Conservation (phyloP, 345 rosid species). For the Rhodamnia rubescens region DNA sequence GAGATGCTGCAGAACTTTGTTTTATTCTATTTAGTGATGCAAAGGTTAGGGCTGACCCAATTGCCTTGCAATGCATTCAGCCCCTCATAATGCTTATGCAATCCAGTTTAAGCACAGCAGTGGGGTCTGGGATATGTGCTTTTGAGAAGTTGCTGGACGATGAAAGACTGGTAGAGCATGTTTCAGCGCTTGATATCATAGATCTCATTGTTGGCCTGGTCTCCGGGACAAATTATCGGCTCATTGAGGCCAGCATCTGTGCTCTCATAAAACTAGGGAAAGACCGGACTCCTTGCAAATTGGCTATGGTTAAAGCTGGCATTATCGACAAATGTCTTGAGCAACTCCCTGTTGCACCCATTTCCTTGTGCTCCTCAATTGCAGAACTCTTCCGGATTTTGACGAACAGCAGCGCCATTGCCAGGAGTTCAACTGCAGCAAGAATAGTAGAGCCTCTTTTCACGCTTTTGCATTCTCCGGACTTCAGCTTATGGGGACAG, state of each 20-base stretch:
- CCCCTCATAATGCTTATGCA: conserved; percentile 55
- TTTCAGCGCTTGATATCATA: conserved; percentile 39
- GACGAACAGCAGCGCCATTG: conserved; percentile 75
- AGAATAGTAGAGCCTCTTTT: conserved; percentile 84
- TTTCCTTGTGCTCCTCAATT: conserved; percentile 60
- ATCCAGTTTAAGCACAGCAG: conserved; percentile 30
- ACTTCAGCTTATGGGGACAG: conserved; percentile 80
- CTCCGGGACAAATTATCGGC: conserved; percentile 45
- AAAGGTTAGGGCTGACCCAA: conserved; percentile 38
- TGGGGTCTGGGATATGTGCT: conserved; percentile 67
- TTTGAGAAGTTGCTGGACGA: conserved; percentile 62
- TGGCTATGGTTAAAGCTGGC: conserved; percentile 85
- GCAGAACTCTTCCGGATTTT: conserved; percentile 78
- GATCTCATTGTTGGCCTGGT: conserved; percentile 63
- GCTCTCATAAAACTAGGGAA: conserved; percentile 79
- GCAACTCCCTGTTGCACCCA: conserved; percentile 57
- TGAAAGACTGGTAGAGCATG: conserved; percentile 57
- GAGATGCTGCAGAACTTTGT: conserved; percentile 64
- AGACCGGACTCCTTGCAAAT: conserved; percentile 60
- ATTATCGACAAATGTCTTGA: conserved; percentile 61
- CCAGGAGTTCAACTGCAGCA: conserved; percentile 67
- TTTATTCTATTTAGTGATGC: conserved; percentile 45
- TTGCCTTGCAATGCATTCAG: conserved; percentile 51
- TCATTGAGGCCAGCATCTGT: conserved; percentile 63
- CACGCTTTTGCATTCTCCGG: conserved; percentile 61